phyloP scores from a whole-genome alignment of 2,329 filamentous ascomycete species.

The Fusarium kyushuense region DNA sequence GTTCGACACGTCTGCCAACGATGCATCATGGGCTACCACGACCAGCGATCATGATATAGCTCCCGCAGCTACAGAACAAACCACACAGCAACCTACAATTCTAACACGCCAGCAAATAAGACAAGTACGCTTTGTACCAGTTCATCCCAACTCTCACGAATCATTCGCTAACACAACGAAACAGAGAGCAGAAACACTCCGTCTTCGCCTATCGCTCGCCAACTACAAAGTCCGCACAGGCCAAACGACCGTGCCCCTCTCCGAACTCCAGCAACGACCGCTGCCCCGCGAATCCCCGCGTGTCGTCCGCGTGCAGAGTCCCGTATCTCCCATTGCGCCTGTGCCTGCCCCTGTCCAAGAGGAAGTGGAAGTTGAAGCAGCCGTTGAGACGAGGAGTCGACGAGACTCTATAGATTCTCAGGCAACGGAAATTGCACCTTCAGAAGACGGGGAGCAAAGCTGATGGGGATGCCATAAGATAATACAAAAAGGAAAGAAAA shows the following conservation, averaged over 20 bases:
- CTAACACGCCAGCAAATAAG: slow-evolving; percentile 66
- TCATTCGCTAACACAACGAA: slow-evolving; percentile 10
- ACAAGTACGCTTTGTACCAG: slow-evolving; percentile 55
- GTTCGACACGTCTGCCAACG: slow-evolving; percentile 62
- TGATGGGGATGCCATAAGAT: background rate
- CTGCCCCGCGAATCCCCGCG: slow-evolving; percentile 42
- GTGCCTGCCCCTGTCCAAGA: background rate
- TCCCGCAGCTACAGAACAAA: slow-evolving; percentile 25
- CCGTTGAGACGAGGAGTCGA: slow-evolving; percentile 13
- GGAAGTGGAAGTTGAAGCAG: slow-evolving; percentile 6
- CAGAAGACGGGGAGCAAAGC: slow-evolving; percentile 15
- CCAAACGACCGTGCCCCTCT: slow-evolving; percentile 74
- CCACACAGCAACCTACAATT: slow-evolving; percentile 13
- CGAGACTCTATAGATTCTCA: slow-evolving; percentile 36
- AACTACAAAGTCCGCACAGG: slow-evolving; percentile 81
- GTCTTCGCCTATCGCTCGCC: slow-evolving; percentile 76
- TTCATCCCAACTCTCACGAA: background rate
- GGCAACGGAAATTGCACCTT: slow-evolving; percentile 30
- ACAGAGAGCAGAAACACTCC: slow-evolving; percentile 73
- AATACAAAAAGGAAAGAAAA: background rate
- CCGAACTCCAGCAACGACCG: slow-evolving; percentile 63
- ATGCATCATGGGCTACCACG: slow-evolving; percentile 62
- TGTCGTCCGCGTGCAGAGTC: slow-evolving; percentile 45
- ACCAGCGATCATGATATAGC: slow-evolving; percentile 62
- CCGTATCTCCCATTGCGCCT: slow-evolving; percentile 18